Conservation (phyloP, 164 flowering plant species). For the Macadamia integrifolia region DNA sequence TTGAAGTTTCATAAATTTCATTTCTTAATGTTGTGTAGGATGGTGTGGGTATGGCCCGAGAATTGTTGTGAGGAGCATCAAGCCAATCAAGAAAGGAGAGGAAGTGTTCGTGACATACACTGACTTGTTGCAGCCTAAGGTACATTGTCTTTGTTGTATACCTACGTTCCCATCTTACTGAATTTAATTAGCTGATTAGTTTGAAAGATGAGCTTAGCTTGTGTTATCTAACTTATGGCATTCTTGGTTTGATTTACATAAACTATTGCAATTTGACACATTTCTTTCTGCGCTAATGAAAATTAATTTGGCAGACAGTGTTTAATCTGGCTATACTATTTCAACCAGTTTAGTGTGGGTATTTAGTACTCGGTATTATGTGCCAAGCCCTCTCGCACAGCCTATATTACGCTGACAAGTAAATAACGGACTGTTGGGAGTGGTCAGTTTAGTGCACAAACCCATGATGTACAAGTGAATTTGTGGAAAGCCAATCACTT, state of each 20-base stretch:
- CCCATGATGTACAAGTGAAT: no score
- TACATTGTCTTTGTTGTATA: conserved; percentile 9
- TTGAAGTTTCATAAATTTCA: neutral
- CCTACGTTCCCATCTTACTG: neutral
- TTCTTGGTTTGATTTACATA: neutral
- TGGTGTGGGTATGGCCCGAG: conserved; percentile 41
- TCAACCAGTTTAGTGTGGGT: neutral
- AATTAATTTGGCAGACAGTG: neutral
- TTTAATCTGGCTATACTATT: neutral
- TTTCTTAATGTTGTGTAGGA: conserved; percentile 16
- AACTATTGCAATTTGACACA: neutral
- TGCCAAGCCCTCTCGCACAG: neutral
- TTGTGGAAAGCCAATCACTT: neutral
- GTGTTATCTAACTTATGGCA: neutral
- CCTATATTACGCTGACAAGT: neutral
- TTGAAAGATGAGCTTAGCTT: neutral
- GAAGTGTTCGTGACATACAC: conserved; percentile 57
- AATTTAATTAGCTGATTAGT: neutral
- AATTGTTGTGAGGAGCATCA: conserved; percentile 51
- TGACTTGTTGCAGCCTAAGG: conserved; percentile 73
- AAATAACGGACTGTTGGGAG: neutral
- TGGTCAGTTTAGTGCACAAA: neutral
- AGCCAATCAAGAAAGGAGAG: conserved; percentile 49
- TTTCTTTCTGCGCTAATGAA: neutral
- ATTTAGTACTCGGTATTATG: neutral